Percentiles rank a stretch among this genome's conserved stretches.
Evolutionary conservation across 192 early-diverging fungal genomes (phyloP).

Genomic region (Mortierella hygrophila): DNA sequence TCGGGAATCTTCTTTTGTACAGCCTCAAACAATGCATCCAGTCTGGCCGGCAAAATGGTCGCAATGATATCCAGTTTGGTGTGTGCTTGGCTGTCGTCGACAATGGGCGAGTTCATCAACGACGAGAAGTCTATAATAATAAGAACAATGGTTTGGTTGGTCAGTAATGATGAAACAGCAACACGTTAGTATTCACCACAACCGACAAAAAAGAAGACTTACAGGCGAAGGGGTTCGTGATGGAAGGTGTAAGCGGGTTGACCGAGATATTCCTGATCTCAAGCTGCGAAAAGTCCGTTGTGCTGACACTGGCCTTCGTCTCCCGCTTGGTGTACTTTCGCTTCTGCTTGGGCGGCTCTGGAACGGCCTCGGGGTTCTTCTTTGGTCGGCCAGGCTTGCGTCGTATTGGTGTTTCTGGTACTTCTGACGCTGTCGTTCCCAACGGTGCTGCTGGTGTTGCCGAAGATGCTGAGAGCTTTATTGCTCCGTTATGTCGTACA

Average conservation of each 20-base stretch:
- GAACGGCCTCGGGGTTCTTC: neutral
- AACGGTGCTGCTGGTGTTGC: neutral
- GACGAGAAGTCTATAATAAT: slow-evolving; percentile 21
- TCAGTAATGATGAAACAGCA: neutral
- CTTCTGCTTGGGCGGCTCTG: neutral
- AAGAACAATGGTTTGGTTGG: neutral
- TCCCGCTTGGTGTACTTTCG: slow-evolving; percentile 1
- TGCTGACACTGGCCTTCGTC: neutral
- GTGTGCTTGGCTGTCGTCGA: slow-evolving; percentile 28
- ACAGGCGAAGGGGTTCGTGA: slow-evolving; percentile 15
- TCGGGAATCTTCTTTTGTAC: slow-evolving; percentile 11
- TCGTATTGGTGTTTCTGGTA: neutral
- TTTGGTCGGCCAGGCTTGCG: slow-evolving; percentile 1
- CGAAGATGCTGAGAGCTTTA: neutral
- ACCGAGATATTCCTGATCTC: slow-evolving; percentile 50
- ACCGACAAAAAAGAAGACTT: neutral
- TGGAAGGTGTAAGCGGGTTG: slow-evolving; percentile 24
- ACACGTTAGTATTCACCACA: neutral
- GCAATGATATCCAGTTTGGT: slow-evolving; percentile 30
- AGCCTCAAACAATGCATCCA: slow-evolving; percentile 34
- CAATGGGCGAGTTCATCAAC: slow-evolving; percentile 33
- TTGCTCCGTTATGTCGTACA: neutral
- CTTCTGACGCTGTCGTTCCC: neutral
- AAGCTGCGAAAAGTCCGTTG: slow-evolving; percentile 9
- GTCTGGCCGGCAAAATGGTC: slow-evolving; percentile 16